Conservation (phyloP, 495 filamentous ascomycete genomes). For the Aspergillus incahuasiensis region DNA sequence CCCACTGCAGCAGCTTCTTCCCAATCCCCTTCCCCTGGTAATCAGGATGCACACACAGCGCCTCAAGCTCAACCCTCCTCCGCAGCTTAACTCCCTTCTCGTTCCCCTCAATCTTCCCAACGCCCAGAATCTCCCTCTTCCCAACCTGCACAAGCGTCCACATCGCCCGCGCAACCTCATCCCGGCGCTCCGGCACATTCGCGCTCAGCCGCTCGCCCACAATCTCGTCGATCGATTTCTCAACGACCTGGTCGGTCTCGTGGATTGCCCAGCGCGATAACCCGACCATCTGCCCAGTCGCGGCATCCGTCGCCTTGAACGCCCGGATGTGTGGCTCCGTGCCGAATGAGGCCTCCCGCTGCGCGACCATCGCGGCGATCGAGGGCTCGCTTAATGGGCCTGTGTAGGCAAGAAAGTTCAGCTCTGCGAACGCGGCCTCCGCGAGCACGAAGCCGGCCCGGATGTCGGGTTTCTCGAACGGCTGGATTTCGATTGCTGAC, state of each 20-base stretch:
- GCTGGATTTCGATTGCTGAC: too few species aligned
- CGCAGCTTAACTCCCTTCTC: neutral
- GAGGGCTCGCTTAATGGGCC: neutral
- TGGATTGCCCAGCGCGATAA: constrained; percentile 22
- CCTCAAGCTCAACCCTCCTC: constrained; percentile 1
- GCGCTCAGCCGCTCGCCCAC: neutral
- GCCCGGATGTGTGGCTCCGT: neutral
- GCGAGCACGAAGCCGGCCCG: neutral
- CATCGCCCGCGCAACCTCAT: neutral
- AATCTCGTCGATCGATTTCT: constrained; percentile 12
- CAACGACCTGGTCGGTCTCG: constrained; percentile 6
- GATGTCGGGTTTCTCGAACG: neutral
- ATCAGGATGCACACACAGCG: constrained; percentile 2
- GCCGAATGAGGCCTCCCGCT: neutral
- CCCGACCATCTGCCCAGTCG: constrained; percentile 22
- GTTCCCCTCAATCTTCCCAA: neutral
- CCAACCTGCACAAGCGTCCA: neutral
- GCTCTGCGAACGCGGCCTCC: neutral
- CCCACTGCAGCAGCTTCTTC: constrained; percentile 44
- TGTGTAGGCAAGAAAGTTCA: neutral
- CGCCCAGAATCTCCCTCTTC: constrained; percentile 3
- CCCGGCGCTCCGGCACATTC: constrained; percentile 3
- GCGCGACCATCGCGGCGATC: neutral
- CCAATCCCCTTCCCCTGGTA: constrained; percentile 25
- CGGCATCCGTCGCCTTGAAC: constrained; percentile 13